Conservation (phyloP, 2,329 filamentous ascomycete genomes). For the Lecanicillium sp. region DNA sequence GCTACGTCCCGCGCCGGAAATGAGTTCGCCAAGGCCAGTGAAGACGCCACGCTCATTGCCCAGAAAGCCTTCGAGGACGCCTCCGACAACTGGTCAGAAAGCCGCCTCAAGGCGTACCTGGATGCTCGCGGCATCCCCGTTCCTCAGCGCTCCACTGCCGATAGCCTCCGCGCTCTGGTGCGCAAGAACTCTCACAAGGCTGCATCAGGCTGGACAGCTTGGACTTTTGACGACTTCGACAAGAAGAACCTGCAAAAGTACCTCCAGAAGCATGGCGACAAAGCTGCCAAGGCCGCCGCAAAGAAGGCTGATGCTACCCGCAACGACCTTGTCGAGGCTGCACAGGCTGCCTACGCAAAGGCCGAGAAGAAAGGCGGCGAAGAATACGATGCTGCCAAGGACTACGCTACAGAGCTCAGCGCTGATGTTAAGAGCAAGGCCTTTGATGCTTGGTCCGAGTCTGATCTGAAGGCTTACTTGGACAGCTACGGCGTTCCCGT, state of each 20-base stretch:
- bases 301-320: conserved; percentile 60
- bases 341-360: conserved; percentile 53
- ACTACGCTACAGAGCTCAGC: conserved; percentile 61
- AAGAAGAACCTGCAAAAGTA: conserved; percentile 62
- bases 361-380: conserved; percentile 53
- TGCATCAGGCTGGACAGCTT: conserved; percentile 59
- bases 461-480: conserved; percentile 71
- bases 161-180: conserved; percentile 70
- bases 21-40: conserved; percentile 68
- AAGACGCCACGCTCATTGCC: conserved; percentile 55
- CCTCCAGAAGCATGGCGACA: conserved; percentile 45
- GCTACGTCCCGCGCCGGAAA: conserved; percentile 72
- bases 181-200: conserved; percentile 67
- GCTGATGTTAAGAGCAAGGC: conserved; percentile 56
- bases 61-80: conserved; percentile 63
- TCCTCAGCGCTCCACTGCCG: conserved; percentile 63
- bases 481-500: conserved; percentile 68
- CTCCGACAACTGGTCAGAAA: conserved; percentile 63
- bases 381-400: conserved; percentile 62
- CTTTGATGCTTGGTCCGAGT: conserved; percentile 69
- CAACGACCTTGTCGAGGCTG: conserved; percentile 65
- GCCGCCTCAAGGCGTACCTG: conserved; percentile 69
- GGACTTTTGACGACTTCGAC: conserved; percentile 76
- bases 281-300: conserved; percentile 51
- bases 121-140: conserved; percentile 71